Conservation (phyloP, 2,329 filamentous ascomycete species). For the Aspergillus ibericus region DNA sequence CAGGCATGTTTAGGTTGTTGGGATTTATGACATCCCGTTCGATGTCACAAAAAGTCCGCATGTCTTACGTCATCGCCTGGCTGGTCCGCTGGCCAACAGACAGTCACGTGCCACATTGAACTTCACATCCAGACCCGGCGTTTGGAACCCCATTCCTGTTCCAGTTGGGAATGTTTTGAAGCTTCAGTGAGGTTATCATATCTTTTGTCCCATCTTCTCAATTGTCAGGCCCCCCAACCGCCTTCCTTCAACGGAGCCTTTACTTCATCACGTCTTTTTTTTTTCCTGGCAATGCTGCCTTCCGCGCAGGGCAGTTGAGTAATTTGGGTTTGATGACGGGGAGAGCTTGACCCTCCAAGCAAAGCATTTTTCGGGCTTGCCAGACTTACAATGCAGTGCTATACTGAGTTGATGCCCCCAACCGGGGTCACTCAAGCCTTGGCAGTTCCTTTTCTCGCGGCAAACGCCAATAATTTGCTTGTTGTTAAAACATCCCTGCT, state of each 20-base stretch:
- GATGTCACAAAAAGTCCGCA: background rate
- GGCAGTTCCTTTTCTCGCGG: slow-evolving; percentile 71
- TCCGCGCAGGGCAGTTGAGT: slow-evolving; percentile 13
- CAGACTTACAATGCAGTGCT: slow-evolving; percentile 76
- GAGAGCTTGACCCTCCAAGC: background rate
- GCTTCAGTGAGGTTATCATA: background rate
- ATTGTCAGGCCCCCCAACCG: background rate
- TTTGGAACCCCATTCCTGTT: background rate
- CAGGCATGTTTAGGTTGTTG: background rate
- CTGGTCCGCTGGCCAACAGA: background rate
- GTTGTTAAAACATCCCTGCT: slow-evolving; percentile 90
- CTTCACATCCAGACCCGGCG: background rate
- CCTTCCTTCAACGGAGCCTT: background rate
- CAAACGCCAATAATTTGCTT: slow-evolving; percentile 77
- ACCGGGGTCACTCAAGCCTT: slow-evolving; percentile 91
- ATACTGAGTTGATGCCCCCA: slow-evolving; percentile 90
- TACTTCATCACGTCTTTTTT: background rate
- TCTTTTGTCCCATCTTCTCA: background rate
- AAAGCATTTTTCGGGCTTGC: background rate
- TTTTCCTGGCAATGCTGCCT: slow-evolving; percentile 9
- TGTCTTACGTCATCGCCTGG: slow-evolving; percentile 22
- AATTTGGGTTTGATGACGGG: slow-evolving; percentile 1
- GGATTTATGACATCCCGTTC: background rate
- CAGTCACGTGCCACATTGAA: slow-evolving; percentile 17
- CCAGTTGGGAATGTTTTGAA: background rate